These are phyloP conservation scores for Fusarium sororula DNA, from an alignment of 2,329 filamentous ascomycete species.

Conservation along the genomic window DNA sequence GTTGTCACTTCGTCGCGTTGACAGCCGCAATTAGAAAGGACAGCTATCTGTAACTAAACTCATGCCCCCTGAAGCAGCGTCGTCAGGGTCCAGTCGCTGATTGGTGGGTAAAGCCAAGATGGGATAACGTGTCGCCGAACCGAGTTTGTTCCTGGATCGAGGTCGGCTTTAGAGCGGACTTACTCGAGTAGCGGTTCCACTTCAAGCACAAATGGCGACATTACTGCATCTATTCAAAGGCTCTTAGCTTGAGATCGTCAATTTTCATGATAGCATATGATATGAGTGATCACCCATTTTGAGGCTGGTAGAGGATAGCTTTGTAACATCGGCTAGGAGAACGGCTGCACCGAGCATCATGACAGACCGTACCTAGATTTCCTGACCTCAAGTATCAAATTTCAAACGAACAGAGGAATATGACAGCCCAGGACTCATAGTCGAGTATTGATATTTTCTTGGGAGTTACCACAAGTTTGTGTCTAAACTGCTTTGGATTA, in stretches of 20 bases:
- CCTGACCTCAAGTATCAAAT: not conserved
- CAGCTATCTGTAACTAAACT: constrained; percentile 42
- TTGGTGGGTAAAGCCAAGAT: constrained; percentile 25
- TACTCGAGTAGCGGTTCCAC: not conserved
- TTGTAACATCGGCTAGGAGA: not conserved
- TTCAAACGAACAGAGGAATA: not conserved
- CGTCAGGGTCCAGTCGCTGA: constrained; percentile 36
- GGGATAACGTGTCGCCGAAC: constrained; percentile 41
- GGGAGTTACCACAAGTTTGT: too few species aligned
- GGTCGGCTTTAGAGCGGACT: not conserved
- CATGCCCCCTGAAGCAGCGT: constrained; percentile 29
- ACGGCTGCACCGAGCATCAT: too few species aligned
- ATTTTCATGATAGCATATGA: not conserved
- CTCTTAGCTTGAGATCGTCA: not conserved
- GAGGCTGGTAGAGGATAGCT: not conserved
- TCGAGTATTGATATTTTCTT: not conserved
- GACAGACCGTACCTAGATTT: not conserved
- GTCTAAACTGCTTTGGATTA: too few species aligned
- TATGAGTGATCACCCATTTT: too few species aligned
- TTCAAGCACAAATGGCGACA: not conserved
- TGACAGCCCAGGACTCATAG: too few species aligned
- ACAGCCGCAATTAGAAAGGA: constrained; percentile 40
- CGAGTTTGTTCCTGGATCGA: constrained; percentile 20
- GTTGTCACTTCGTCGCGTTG: constrained; percentile 23
- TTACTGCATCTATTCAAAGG: not conserved